Base-by-base conservation (phyloP, 495 filamentous ascomycete genomes). In the Sporormia fimetaria region DNA sequence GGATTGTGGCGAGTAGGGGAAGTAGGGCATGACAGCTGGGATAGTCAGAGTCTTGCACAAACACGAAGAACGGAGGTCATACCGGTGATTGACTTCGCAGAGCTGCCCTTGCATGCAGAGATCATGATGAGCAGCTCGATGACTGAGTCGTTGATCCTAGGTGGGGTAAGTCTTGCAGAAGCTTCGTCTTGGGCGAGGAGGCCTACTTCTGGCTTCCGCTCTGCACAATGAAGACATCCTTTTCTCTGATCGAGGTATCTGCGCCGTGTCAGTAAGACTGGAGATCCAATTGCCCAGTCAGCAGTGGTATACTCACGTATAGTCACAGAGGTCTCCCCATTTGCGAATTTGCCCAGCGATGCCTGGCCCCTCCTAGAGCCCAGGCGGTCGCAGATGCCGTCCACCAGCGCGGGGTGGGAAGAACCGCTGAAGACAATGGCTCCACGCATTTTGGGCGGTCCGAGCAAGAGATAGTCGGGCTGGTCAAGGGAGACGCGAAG, bases 51-150 rank as follows among this genome's bases (percentile, higher is more conserved):
- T 11, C 18, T 10, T 10, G 20, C 14, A 10, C 14, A 12, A 33
- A 20, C 3, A 15, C 29, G 34, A 5, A 37, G 10, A 20, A 40
- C 3, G 29, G 6, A 3, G 8, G 17, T 61, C 76, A 51, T 69
- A 93, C 88, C 88, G 56, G 90, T 98, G 63, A 98, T 87, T 51
- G 88, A 93, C 67, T 87, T 93, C 36, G 92, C 83, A 27, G 92
- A 96, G 41, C 87, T 88, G 57, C 90, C 86, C 60, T 94, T 98
- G 71, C 90, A 96, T 36, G 90, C 90, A 43, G 85, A 88, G 54
- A 96, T 94, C 81, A 98, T 87, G 62, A 98, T 95, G 55, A 96
- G 75, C 42, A 98, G 71, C 69, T 98, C 90, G 83, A 98, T 94
- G 56, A 98, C 82, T 49, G 83, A 88, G 64, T 98, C 92, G 65